A percentile compares a stretch with the other conserved stretches of the same genome.
Evolutionary conservation across 176 grass and related monocot genomes (phyloP).

Genomic region (Saccharum spontaneum): DNA sequence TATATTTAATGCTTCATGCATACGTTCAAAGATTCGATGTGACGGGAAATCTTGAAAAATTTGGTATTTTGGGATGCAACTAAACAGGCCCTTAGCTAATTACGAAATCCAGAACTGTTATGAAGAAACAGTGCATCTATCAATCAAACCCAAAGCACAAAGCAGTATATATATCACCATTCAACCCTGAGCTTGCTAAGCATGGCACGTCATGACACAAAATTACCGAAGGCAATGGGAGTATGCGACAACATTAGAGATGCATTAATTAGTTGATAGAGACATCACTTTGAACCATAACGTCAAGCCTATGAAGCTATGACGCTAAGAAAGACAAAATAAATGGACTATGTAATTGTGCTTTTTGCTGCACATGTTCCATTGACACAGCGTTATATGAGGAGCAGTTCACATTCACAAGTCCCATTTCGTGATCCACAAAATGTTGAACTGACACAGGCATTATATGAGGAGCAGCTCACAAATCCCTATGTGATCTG

Average conservation of each 20-base stretch:
- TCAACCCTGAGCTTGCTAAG: not conserved
- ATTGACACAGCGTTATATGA: not conserved
- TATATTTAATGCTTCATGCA: too few species aligned
- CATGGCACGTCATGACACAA: not conserved
- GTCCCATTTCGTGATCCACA: not conserved
- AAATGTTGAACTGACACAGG: not conserved
- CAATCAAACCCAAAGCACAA: not conserved
- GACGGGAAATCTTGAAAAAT: too few species aligned
- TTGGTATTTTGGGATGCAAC: too few species aligned
- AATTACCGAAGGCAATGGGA: not conserved
- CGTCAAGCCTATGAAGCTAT: not conserved
- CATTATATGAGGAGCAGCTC: not conserved
- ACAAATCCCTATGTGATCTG: not conserved
- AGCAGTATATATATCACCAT: not conserved
- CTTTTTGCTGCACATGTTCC: not conserved
- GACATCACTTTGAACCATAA: not conserved
- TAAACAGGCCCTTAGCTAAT: too few species aligned
- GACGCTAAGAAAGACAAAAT: not conserved
- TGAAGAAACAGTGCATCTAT: not conserved
- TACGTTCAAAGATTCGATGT: too few species aligned
- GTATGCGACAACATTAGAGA: not conserved
- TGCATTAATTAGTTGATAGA: not conserved
- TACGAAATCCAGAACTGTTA: not conserved
- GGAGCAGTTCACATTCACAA: not conserved
- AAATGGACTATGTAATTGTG: not conserved